Percentiles rank a stretch among this genome's conserved stretches.
Conservation (phyloP, 768 basidiomycete genomes). For the Steccherinum ochraceum region DNA sequence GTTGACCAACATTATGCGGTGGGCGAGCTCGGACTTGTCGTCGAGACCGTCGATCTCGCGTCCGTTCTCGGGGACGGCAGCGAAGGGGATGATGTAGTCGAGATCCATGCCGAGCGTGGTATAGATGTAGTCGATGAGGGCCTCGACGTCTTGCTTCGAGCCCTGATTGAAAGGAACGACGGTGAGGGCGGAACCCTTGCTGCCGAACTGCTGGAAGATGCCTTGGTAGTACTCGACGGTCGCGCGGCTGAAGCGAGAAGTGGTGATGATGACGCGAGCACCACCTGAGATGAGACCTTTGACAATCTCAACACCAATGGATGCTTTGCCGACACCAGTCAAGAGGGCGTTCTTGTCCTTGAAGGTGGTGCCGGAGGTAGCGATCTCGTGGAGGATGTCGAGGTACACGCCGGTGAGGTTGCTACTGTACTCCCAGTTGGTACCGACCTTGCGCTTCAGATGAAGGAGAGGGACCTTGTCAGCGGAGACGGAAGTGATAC, state of each 20-base stretch:
- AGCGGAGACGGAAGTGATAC: conserved; percentile 64
- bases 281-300: conserved; percentile 96
- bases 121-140: conserved; percentile 97
- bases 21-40: conserved; percentile 95
- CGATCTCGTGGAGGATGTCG: conserved; percentile 96
- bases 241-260: conserved; percentile 92
- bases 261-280: conserved; percentile 95
- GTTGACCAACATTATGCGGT: conserved; percentile 98
- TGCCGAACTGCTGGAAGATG: conserved; percentile 93
- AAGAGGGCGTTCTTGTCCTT: conserved; percentile 98
- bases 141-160: conserved; percentile 97
- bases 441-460: conserved; percentile 93
- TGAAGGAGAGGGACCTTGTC: conserved; percentile 94
- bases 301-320: conserved; percentile 95
- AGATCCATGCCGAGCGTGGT: conserved; percentile 91
- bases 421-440: conserved; percentile 94
- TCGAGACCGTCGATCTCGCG: conserved; percentile 97
- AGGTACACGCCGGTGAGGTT: conserved; percentile 95
- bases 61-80: conserved; percentile 97
- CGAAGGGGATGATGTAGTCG: conserved; percentile 98
- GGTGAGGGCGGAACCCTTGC: conserved; percentile 91
- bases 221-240: conserved; percentile 98
- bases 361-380: conserved; percentile 97
- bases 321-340: conserved; percentile 96
- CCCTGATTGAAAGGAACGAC: conserved; percentile 99